Evolutionary conservation across 495 filamentous ascomycete genomes (phyloP).

Genomic region (Penicillium odoratum): DNA sequence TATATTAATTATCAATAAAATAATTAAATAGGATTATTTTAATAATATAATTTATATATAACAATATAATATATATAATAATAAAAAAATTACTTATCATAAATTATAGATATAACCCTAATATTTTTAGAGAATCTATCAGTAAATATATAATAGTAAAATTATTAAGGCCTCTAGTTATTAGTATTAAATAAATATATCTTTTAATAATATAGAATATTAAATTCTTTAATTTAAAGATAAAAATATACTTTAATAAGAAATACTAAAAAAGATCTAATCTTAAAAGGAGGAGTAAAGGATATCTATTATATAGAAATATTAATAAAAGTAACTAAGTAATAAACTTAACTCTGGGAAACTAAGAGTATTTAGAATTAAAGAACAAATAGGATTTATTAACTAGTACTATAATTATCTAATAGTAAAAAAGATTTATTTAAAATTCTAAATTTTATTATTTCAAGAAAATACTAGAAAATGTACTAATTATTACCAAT

Average conservation of each 20-base stretch:
- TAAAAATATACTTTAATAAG: too few relatives aligned
- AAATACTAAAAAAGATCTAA: conserved; percentile 18
- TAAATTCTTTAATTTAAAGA: conserved; percentile 2
- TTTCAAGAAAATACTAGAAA: conserved; percentile 11
- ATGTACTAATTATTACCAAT: conserved; percentile 5
- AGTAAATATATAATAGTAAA: conserved; percentile 3
- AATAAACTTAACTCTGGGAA: conserved; percentile 32
- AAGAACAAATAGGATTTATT: conserved; percentile 12
- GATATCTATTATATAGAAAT: conserved; percentile 24
- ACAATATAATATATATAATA: conserved; percentile 8
- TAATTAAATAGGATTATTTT: conserved; percentile 6
- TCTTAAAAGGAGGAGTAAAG: conserved; percentile 28
- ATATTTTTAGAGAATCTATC: conserved; percentile 5
- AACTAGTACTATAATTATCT: conserved; percentile 13
- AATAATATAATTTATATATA: neutral
- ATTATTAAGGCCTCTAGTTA: neutral
- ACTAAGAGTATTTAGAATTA: conserved; percentile 15
- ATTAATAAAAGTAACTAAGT: conserved; percentile 9
- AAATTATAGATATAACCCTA: neutral
- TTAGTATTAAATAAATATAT: conserved; percentile 13
- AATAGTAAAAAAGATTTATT: conserved; percentile 11
- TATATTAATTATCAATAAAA: conserved; percentile 5
- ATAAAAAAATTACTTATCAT: conserved; percentile 11
- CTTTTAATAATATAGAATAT: conserved; percentile 19
- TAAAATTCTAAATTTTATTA: conserved; percentile 18